phyloP scores from a whole-genome alignment of 2,329 filamentous ascomycete species.

The Stachybotrys echinatus region DNA sequence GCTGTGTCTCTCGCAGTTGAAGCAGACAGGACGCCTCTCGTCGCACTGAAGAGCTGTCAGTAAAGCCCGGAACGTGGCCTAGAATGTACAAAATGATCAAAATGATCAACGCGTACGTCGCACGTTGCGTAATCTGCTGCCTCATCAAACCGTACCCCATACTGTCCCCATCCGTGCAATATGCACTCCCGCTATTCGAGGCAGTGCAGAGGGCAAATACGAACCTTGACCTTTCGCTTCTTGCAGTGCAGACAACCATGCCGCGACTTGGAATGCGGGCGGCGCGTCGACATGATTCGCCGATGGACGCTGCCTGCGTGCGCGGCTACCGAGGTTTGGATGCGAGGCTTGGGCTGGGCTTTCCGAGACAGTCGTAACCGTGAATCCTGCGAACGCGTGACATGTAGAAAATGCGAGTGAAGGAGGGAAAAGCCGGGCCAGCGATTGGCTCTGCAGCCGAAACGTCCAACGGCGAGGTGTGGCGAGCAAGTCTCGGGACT shows the following conservation, averaged over 20 bases:
- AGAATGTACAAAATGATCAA: no score
- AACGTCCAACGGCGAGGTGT: neutral
- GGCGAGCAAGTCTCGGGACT: neutral
- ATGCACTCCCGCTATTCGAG: no score
- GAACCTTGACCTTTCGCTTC: conserved; percentile 25
- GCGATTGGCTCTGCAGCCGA: neutral
- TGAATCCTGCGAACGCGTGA: neutral
- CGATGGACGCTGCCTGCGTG: neutral
- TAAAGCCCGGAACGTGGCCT: no score
- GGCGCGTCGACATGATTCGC: neutral
- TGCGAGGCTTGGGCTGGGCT: neutral
- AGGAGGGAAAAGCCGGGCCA: neutral
- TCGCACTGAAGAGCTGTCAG: conserved; percentile 17
- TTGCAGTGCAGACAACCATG: conserved; percentile 25
- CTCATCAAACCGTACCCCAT: no score
- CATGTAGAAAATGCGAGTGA: neutral
- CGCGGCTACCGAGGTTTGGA: neutral
- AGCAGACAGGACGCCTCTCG: conserved; percentile 20
- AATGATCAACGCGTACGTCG: neutral
- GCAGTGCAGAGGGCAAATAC: neutral
- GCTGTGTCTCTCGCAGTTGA: conserved; percentile 21
- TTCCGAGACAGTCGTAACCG: neutral
- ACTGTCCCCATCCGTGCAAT: no score
- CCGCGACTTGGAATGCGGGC: conserved; percentile 25
- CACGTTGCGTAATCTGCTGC: no score